These are phyloP conservation scores for Apodospora peruviana DNA, from an alignment of 495 filamentous ascomycete species.

Conservation along the genomic window DNA sequence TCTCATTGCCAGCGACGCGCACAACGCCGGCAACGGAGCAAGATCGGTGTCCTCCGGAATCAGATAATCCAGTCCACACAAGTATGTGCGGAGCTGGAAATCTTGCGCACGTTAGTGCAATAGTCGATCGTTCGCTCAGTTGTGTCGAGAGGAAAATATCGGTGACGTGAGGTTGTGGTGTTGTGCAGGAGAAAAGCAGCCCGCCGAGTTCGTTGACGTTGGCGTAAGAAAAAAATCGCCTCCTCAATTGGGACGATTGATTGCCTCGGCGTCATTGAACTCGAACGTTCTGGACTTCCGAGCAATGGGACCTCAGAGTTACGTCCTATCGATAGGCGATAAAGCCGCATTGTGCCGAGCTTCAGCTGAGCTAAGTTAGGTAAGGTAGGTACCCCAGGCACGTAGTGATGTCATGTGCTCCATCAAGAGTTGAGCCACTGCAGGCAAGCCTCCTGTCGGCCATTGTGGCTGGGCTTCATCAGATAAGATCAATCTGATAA, in stretches of 20 bases:
- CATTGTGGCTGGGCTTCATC: neutral
- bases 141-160: neutral
- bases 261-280: neutral
- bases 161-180: no score
- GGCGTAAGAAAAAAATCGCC: neutral
- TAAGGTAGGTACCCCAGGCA: no score
- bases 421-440: neutral
- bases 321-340: neutral
- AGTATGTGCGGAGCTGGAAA: neutral
- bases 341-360: neutral
- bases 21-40: no score
- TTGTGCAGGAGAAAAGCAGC: no score
- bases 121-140: no score
- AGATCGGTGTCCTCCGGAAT: no score
- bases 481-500: constrained; percentile 1
- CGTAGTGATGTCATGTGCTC: neutral
- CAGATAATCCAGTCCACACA: neutral
- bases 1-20: no score
- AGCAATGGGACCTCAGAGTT: neutral
- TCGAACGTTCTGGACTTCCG: neutral
- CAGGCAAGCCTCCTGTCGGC: neutral
- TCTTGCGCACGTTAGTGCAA: no score
- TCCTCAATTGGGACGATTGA: neutral
- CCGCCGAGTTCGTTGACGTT: neutral
- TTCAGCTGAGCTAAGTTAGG: neutral